Evolutionary conservation across 768 basidiomycete genomes (phyloP).

Genomic region (Tricholoma matsutake): DNA sequence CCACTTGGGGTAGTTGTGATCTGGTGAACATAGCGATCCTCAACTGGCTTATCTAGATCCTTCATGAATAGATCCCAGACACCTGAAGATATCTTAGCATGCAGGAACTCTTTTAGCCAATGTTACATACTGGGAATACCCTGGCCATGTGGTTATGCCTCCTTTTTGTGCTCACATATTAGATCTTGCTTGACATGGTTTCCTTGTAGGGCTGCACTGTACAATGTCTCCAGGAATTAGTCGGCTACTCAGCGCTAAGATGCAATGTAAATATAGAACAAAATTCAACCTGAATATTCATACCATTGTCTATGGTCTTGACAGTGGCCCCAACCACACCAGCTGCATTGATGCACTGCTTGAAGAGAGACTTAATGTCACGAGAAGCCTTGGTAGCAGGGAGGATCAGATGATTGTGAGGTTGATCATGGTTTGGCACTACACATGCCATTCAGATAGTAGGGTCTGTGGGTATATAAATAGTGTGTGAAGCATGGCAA

Average conservation of each 20-base stretch:
- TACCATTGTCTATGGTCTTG: constrained; percentile 14
- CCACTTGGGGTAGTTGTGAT: constrained; percentile 4
- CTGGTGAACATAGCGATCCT: constrained; percentile 18
- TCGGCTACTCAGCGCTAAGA: constrained; percentile 7
- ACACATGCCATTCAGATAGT: constrained; percentile 10
- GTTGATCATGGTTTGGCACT: background rate
- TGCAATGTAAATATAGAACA: background rate
- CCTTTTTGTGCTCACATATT: background rate
- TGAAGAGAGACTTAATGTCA: background rate
- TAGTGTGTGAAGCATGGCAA: background rate
- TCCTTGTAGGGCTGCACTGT: constrained; percentile 4
- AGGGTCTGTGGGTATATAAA: constrained; percentile 9
- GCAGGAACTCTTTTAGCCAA: background rate
- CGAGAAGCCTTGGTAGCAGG: constrained; percentile 11
- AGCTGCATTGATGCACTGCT: constrained; percentile 4
- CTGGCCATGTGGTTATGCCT: background rate
- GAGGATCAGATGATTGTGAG: constrained; percentile 20
- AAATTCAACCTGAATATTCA: background rate
- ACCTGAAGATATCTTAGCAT: constrained; percentile 3
- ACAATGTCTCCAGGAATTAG: background rate
- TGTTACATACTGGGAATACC: background rate
- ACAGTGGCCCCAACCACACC: constrained; percentile 13
- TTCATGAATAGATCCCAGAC: constrained; percentile 13
- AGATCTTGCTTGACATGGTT: background rate
- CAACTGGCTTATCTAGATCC: constrained; percentile 27